Percentiles rank a stretch among this genome's conserved stretches.
Conservation (phyloP, 2,329 filamentous ascomycete species). For the Fusarium ramigenum region DNA sequence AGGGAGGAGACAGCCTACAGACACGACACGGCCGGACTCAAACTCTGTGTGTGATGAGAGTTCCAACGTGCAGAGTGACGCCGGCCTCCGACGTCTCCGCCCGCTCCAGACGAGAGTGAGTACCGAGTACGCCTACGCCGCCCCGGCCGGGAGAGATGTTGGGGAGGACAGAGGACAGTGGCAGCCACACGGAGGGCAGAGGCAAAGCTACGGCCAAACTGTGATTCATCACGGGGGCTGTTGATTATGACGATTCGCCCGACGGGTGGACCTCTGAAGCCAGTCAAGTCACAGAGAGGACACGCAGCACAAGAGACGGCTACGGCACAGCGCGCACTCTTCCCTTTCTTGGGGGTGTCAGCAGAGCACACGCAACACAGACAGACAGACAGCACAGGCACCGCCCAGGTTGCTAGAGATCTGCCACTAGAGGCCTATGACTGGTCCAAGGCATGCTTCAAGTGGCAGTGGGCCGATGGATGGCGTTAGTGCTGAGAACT, state of each 20-base stretch:
- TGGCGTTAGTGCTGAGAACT: conserved; percentile 46
- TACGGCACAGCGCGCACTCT: conserved; percentile 33
- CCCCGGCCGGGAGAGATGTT: conserved; percentile 20
- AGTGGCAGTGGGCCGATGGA: conserved; percentile 44
- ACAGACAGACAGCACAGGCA: conserved; percentile 24
- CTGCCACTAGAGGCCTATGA: conserved; percentile 32
- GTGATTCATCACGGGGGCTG: conserved; percentile 40
- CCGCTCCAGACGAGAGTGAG: background rate
- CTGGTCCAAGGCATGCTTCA: conserved; percentile 24
- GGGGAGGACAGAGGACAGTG: background rate
- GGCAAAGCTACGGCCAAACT: conserved; percentile 38
- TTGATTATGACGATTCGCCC: conserved; percentile 42
- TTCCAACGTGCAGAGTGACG: conserved; percentile 12
- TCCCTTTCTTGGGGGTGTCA: conserved; percentile 35
- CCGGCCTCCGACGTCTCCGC: conserved; percentile 27
- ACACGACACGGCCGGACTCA: conserved; percentile 19
- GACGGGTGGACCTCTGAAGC: conserved; percentile 28
- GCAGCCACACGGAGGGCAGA: conserved; percentile 28
- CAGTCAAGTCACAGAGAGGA: conserved; percentile 33
- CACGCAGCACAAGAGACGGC: conserved; percentile 34
- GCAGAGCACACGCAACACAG: conserved; percentile 26
- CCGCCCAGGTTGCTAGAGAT: conserved; percentile 33
- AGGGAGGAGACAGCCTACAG: background rate
- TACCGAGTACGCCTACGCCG: conserved; percentile 4
- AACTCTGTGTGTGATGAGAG: conserved; percentile 34